Base-by-base conservation (phyloP, 2,329 filamentous ascomycete genomes). In the Pseudocercospora fijiensis region DNA sequence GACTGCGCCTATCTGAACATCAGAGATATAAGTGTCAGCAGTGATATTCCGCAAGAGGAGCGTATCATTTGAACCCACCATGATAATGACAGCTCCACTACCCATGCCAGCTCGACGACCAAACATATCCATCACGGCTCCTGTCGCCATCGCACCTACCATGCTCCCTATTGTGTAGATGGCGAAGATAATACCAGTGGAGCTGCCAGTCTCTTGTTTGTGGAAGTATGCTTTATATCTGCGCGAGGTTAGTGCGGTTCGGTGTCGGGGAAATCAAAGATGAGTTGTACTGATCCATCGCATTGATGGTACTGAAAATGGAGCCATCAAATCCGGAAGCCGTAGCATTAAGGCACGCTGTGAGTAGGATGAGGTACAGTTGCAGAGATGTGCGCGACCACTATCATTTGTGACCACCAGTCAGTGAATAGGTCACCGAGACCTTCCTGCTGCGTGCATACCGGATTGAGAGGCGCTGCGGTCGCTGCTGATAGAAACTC, bases 101-200 rank as follows among this genome's bases (percentile, higher is more conserved):
- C 61, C 61, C 57, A 63, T 63, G 18, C 61, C 61, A 33, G 51
- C 61, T 56, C 61, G 49, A 4, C 61, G 57, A 18, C 61, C 62
- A n/a, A 61, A 22, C 22, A 58, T 41, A 28, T 63, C 66, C 51
- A 49, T 58, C 13, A 78, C 78, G 4, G 79, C 79, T 1, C 80
- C 81, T 1, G 78, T 79, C 26, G 74, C 71, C 43, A 81, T 79
- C 7, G 78, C 78, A 0, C 77, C 79, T 4, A 76, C 74, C 10
- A 82, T 72, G 60, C 80, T 81, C n/a, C 77, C 81, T 49, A 82
- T 79, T 1, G 77, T 81, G 68, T 81, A 82, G 57, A 83, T 82
- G 33, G 80, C 80, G 59, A 79, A 82, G 8, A 82, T 79, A 51
- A 83, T 81, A 20, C 80, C 80, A 5, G 81, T 82, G 8, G 61